These are phyloP conservation scores for Lycium barbarum DNA, from an alignment of 257 asterid species.

Conservation along the genomic window DNA sequence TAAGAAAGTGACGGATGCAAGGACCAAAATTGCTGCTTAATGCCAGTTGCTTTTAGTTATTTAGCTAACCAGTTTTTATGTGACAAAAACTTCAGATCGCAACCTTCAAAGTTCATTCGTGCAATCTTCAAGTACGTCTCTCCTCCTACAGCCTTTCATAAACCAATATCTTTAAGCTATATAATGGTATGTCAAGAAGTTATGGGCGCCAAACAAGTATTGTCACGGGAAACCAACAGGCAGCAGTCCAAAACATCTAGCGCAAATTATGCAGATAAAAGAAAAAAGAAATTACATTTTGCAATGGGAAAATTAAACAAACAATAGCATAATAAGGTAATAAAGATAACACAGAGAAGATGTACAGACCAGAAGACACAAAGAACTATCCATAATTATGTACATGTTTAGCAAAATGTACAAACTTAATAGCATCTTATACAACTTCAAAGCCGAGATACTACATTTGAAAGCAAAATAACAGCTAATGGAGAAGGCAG, in stretches of 20 bases:
- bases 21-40: no score
- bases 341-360: background rate
- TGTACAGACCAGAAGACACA: background rate
- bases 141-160: background rate
- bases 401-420: constrained; percentile 17
- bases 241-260: no score
- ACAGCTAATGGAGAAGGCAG: background rate
- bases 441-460: constrained; percentile 21
- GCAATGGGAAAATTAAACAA: background rate
- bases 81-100: background rate
- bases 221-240: no score
- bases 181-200: background rate
- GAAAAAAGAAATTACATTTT: background rate
- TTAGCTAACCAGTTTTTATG: background rate
- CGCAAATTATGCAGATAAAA: no score
- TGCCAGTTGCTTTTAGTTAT: no score
- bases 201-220: no score
- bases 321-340: background rate
- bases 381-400: constrained; percentile 22
- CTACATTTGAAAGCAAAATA: background rate
- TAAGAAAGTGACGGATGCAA: no score
- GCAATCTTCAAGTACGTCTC: background rate
- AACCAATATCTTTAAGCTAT: background rate
- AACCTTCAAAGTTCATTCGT: background rate
- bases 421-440: constrained; percentile 23